phyloP scores from a whole-genome alignment of 2,329 filamentous ascomycete species.

The Cladobotryum mycophilum region DNA sequence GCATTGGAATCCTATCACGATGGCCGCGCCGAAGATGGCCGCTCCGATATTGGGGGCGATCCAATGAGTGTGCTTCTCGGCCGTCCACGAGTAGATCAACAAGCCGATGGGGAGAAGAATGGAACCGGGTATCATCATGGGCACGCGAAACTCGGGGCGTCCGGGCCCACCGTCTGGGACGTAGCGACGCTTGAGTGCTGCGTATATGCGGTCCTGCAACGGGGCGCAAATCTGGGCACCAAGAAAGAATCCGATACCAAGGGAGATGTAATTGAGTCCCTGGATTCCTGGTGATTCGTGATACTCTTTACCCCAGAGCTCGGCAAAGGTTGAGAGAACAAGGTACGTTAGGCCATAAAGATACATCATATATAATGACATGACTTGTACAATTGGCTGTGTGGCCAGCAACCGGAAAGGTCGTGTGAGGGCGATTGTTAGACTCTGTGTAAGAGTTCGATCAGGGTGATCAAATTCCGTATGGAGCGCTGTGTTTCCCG shows the following conservation, averaged over 20 bases:
- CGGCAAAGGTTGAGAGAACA: constrained; percentile 41
- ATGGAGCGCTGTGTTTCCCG: constrained; percentile 42
- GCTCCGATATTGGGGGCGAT: constrained; percentile 40
- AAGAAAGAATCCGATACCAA: constrained; percentile 23
- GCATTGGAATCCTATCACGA: constrained; percentile 38
- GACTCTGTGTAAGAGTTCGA: constrained; percentile 32
- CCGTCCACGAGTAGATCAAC: constrained; percentile 41
- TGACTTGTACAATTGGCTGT: constrained; percentile 58
- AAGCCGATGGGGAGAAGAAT: constrained; percentile 37
- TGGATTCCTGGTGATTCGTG: constrained; percentile 50
- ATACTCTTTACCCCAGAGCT: constrained; percentile 51
- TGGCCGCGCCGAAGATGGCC: constrained; percentile 30
- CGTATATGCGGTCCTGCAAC: constrained; percentile 41
- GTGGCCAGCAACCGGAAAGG: constrained; percentile 57
- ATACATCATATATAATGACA: constrained; percentile 61
- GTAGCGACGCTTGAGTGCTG: constrained; percentile 35
- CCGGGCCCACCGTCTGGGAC: constrained; percentile 27
- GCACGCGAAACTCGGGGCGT: constrained; percentile 37
- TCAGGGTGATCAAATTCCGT: constrained; percentile 48
- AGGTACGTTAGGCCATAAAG: constrained; percentile 57
- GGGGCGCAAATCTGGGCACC: constrained; percentile 34
- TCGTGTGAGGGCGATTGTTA: constrained; percentile 54
- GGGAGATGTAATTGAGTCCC: constrained; percentile 25
- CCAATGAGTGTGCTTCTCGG: constrained; percentile 38
- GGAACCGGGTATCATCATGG: constrained; percentile 35